phyloP scores from a whole-genome alignment of 1,284 basidiomycete species.

The Boletellus deceptivus region DNA sequence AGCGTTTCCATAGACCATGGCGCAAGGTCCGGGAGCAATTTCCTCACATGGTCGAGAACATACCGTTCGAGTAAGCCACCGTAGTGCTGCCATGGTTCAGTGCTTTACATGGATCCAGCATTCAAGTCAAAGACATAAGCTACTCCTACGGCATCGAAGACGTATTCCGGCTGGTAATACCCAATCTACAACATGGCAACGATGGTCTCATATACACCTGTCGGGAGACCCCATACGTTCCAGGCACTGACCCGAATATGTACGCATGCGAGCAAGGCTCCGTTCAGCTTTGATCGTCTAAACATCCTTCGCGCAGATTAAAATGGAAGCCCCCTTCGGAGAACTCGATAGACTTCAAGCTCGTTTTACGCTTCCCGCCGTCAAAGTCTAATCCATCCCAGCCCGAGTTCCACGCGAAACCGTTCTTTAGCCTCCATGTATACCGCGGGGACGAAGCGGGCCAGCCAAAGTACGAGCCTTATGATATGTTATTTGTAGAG shows the following conservation, averaged over 20 bases:
- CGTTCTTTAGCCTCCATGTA: conserved; percentile 80
- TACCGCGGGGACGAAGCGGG: conserved; percentile 71
- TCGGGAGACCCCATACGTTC: conserved; percentile 78
- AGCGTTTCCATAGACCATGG: conserved; percentile 84
- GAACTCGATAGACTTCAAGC: conserved; percentile 97
- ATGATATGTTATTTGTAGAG: conserved; percentile 83
- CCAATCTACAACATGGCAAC: conserved; percentile 87
- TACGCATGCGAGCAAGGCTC: conserved; percentile 62
- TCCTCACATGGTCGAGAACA: conserved; percentile 59
- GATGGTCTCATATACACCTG: conserved; percentile 98
- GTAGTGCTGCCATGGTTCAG: conserved; percentile 3
- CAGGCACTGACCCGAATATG: conserved; percentile 95
- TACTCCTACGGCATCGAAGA: conserved; percentile 87
- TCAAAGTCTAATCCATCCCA: conserved; percentile 46
- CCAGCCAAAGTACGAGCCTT: conserved; percentile 71
- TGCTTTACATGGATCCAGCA: conserved; percentile 43
- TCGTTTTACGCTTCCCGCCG: conserved; percentile 90
- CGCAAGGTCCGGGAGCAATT: conserved; percentile 66
- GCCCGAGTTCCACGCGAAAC: conserved; percentile 85
- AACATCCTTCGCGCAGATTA: conserved; percentile 50
- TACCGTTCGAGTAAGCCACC: conserved; percentile 81
- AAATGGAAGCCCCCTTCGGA: conserved; percentile 99
- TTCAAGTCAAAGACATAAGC: conserved; percentile 86
- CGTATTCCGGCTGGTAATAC: conserved; percentile 84
- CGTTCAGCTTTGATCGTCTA: not conserved